Evolutionary conservation across 345 rosid species (phyloP).

Genomic region (Dovyalis caffra): DNA sequence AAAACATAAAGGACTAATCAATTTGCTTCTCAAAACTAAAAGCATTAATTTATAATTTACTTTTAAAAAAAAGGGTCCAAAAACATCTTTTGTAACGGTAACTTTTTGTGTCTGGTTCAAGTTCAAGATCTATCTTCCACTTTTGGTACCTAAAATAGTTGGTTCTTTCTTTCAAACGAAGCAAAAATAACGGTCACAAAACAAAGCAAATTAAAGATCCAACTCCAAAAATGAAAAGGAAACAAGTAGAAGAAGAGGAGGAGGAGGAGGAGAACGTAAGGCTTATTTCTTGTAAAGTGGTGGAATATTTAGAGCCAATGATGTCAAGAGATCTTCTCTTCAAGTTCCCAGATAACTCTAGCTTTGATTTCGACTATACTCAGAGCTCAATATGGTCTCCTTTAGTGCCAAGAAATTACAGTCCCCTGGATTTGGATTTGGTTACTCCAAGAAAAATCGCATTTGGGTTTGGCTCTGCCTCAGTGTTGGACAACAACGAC

Average conservation of each 20-base stretch:
- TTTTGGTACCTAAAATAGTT: neutral
- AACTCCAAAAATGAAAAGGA: constrained; percentile 3
- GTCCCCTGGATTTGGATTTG: constrained; percentile 39
- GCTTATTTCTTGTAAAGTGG: constrained; percentile 52
- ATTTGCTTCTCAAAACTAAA: too few species aligned
- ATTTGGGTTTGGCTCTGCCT: constrained; percentile 35
- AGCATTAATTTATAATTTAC: too few species aligned
- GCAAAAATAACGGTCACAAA: constrained; percentile 16
- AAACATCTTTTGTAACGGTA: neutral
- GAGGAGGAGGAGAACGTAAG: constrained; percentile 37
- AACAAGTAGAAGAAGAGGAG: constrained; percentile 30
- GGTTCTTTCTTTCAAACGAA: neutral
- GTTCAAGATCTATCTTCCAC: neutral
- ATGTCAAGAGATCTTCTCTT: constrained; percentile 73
- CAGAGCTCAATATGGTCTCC: constrained; percentile 98
- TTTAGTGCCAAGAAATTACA: constrained; percentile 55
- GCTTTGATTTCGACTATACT: constrained; percentile 65
- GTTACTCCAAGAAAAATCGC: constrained; percentile 34
- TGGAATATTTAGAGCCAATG: constrained; percentile 68
- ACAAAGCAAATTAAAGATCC: neutral
- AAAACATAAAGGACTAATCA: too few species aligned
- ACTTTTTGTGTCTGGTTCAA: neutral
- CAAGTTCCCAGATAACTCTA: constrained; percentile 80
- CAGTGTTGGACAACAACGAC: constrained; percentile 16
- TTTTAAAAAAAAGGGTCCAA: too few species aligned